A percentile compares a stretch with the other conserved stretches of the same genome.
phyloP scores from a whole-genome alignment of 2,329 filamentous ascomycete species.

The Aspergillus caelatus region DNA sequence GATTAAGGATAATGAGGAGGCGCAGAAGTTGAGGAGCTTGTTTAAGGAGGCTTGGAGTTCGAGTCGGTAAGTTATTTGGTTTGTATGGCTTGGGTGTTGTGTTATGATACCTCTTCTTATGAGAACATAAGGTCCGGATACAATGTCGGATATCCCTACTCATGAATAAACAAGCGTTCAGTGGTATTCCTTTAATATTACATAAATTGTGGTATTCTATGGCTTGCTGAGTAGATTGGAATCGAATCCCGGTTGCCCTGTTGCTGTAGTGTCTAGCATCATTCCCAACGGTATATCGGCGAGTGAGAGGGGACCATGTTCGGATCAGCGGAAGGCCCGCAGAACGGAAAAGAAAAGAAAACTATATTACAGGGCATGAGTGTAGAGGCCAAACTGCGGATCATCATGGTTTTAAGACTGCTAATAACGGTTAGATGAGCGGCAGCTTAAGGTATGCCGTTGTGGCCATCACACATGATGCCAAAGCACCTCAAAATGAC shows the following conservation, averaged over 20 bases:
- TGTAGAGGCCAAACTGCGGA: background rate
- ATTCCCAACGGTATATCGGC: background rate
- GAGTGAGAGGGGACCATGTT: background rate
- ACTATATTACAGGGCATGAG: background rate
- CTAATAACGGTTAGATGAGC: background rate
- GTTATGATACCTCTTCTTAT: constrained; percentile 10
- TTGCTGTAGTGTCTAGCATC: background rate
- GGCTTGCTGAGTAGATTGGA: background rate
- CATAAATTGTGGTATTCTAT: background rate
- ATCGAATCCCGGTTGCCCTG: background rate
- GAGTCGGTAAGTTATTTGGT: constrained; percentile 15
- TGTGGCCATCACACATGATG: background rate
- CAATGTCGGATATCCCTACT: background rate
- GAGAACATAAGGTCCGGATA: background rate
- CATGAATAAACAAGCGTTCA: background rate
- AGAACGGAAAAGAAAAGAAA: background rate
- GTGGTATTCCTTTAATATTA: background rate
- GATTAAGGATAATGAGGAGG: constrained; percentile 69
- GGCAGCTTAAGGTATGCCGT: background rate
- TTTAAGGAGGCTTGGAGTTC: constrained; percentile 71
- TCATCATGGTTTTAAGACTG: background rate
- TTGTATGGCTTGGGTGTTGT: background rate
- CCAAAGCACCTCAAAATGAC: background rate
- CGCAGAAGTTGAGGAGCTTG: constrained; percentile 64
- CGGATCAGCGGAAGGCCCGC: background rate